Base-by-base conservation (phyloP, 495 filamentous ascomycete species). In the Parathielavia appendiculata region DNA sequence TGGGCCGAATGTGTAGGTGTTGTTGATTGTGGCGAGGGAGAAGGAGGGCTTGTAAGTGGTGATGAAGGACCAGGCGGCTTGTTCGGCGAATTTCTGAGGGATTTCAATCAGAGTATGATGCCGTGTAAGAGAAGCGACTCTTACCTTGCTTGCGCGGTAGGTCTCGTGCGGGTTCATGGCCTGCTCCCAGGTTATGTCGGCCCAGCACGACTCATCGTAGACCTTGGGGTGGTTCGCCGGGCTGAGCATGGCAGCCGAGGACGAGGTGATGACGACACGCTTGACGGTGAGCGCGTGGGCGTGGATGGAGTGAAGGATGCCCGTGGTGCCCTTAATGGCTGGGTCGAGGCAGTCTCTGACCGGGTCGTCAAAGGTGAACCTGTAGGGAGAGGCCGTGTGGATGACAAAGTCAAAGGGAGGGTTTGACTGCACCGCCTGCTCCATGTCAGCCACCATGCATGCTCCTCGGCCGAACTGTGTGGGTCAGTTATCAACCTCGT, bases 351-450 rank as follows among this genome's bases (percentile, higher is more conserved):
- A 74, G 35, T 76, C 72, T 9, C 59, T 60, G 7, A 69, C 51
- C 2, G 73, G 73, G 49, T 78, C 73, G 13, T 68, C 56, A 14
- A 67, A 66, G 41, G 64, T 60, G 16, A 72, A 56, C 10, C 72
- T 68, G 60, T 72, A 78, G 6, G 76, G 76, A 0, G 74, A 77
- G 2, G 76, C 76, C 4, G 72, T 75, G 61, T 78, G 75, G 20
- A 78, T 56, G 38, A 77, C 73, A 52, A 71, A 74, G 64, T 70
- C 64, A 23, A 78, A 68, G 0, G 66, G 66, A 1, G 64, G 60
- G 11, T 68, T 36, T 9, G 69, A 56, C 32, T 67, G 30, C 20
- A 75, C 55, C 8, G 57, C 63, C 66, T 71, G 16, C 5, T 8
- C 17, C 30, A 4, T 20, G 16, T 48, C 17, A 36, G 8, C 23